Conservation (phyloP, 1,284 basidiomycete species). For the Coniferiporia weirii region DNA sequence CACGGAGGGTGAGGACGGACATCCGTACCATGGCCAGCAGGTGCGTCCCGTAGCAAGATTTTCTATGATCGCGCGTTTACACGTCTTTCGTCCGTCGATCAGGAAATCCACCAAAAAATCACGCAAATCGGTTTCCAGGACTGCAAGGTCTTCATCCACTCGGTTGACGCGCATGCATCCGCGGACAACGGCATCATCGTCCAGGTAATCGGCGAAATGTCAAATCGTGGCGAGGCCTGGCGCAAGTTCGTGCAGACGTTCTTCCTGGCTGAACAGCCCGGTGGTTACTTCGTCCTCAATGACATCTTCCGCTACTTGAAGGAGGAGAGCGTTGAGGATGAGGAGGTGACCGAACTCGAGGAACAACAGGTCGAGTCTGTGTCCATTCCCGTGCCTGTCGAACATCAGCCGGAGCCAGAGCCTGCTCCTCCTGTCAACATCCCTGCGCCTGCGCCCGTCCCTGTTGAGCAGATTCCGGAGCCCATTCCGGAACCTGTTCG, state of each 20-base stretch:
- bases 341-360: conserved; percentile 21
- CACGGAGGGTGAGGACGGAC: conserved; percentile 89
- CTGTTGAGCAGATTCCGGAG: no score
- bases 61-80: not conserved
- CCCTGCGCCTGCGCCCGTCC: conserved; percentile 12
- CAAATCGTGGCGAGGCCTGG: conserved; percentile 88
- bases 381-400: conserved; percentile 30
- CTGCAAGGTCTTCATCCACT: conserved; percentile 97
- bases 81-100: conserved; percentile 26
- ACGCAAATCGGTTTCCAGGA: conserved; percentile 90
- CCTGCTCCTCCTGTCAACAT: conserved; percentile 24
- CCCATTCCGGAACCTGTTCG: no score
- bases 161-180: conserved; percentile 90
- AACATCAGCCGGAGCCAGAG: conserved; percentile 10
- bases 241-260: conserved; percentile 99
- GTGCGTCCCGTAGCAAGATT: conserved; percentile 27
- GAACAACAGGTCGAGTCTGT: conserved; percentile 21
- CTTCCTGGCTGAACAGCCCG: conserved; percentile 98
- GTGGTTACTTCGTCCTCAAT: conserved; percentile 99
- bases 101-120: conserved; percentile 99
- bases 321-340: conserved; percentile 81
- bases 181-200: conserved; percentile 94
- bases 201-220: conserved; percentile 99
- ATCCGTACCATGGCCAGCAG: conserved; percentile 88
- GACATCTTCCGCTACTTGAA: conserved; percentile 99